Evolutionary conservation across 2,329 filamentous ascomycete species (phyloP).

Genomic region (Aspergillus sp.): DNA sequence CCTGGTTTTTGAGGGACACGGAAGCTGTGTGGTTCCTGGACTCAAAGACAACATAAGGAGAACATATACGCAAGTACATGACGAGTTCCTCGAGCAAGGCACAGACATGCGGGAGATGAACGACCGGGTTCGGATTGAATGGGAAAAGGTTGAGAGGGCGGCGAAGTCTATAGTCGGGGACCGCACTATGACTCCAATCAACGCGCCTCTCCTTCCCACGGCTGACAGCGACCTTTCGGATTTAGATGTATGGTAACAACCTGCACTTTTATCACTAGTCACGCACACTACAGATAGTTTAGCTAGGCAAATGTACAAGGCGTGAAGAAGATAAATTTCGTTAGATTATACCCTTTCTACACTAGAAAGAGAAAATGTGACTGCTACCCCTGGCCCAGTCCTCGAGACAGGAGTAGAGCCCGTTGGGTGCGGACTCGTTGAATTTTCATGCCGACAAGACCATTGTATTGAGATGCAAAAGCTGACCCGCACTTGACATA

Average conservation of each 20-base stretch:
- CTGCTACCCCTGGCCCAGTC: slow-evolving; percentile 8
- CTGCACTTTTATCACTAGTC: not conserved
- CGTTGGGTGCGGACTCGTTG: slow-evolving; percentile 16
- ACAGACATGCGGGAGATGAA: slow-evolving; percentile 31
- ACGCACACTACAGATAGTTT: not conserved
- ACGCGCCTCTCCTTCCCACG: too few relatives aligned
- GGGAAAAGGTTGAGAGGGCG: slow-evolving; percentile 53
- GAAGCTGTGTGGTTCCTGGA: slow-evolving; percentile 36
- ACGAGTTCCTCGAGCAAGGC: slow-evolving; percentile 32
- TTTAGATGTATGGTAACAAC: not conserved
- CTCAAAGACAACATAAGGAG: slow-evolving; percentile 33
- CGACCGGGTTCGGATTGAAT: slow-evolving; percentile 44
- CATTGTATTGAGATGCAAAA: slow-evolving; percentile 48
- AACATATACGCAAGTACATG: slow-evolving; percentile 33
- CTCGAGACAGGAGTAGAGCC: slow-evolving; percentile 16
- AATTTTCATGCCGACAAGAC: slow-evolving; percentile 42
- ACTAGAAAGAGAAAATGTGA: slow-evolving; percentile 23
- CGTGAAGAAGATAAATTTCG: slow-evolving; percentile 24
- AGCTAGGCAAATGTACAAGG: not conserved
- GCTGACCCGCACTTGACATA: slow-evolving; percentile 46
- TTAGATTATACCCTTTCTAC: slow-evolving; percentile 30
- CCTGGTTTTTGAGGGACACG: slow-evolving; percentile 30
- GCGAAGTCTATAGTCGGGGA: slow-evolving; percentile 17
- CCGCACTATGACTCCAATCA: too few relatives aligned
- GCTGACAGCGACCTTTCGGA: too few relatives aligned